Conservation (phyloP, 2,329 filamentous ascomycete genomes). For the Epichloe scottii region DNA sequence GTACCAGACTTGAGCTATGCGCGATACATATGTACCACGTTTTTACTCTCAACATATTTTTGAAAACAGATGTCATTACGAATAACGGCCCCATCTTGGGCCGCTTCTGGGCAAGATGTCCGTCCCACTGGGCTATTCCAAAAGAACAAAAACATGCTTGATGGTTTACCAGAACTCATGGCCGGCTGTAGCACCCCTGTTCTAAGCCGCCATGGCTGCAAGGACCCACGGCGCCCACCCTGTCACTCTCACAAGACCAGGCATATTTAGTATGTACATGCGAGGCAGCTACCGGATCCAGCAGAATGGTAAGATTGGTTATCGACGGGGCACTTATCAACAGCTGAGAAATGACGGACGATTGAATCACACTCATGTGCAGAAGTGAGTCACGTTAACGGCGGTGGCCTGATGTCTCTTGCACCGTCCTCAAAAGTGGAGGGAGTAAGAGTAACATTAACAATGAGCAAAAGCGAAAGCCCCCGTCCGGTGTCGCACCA, state of each 20-base stretch:
- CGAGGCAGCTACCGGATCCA: slow-evolving; percentile 5
- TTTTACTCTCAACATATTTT: too few relatives aligned
- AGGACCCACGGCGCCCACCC: background rate
- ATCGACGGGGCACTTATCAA: background rate
- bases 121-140: too few relatives aligned
- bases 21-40: too few relatives aligned
- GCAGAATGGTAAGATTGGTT: slow-evolving; percentile 5
- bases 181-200: slow-evolving; percentile 6
- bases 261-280: background rate
- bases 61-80: too few relatives aligned
- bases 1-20: too few relatives aligned
- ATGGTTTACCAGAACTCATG: slow-evolving; percentile 8
- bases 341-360: background rate
- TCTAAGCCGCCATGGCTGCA: slow-evolving; percentile 5
- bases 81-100: too few relatives aligned
- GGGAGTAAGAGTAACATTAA: too few relatives aligned
- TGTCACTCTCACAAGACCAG: background rate
- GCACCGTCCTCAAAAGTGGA: too few relatives aligned
- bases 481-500: background rate
- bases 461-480: background rate
- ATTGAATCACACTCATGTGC: background rate
- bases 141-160: background rate
- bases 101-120: too few relatives aligned
- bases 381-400: too few relatives aligned
- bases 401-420: too few relatives aligned